Conservation (phyloP, 2,329 filamentous ascomycete species). For the Colletotrichum camelliae region DNA sequence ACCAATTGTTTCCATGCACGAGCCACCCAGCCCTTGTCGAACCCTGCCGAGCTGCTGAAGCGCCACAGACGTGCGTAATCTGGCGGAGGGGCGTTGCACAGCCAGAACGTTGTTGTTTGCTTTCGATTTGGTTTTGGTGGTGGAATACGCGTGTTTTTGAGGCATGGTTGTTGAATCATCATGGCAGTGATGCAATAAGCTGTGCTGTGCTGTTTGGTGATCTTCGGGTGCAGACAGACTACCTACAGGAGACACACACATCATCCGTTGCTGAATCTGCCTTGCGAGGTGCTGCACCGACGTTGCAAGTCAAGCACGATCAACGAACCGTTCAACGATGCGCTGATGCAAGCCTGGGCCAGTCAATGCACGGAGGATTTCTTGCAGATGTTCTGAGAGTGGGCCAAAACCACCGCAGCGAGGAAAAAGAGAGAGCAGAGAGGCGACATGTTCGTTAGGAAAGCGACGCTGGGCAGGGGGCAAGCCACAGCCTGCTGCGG, state of each 20-base stretch:
- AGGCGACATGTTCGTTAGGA: not conserved
- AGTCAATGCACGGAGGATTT: not conserved
- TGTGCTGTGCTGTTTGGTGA: not conserved
- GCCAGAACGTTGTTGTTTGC: not conserved
- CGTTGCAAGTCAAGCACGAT: not conserved
- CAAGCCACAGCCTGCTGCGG: not conserved
- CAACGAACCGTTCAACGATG: not conserved
- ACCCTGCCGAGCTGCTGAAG: slow-evolving; percentile 4
- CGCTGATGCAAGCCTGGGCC: not conserved
- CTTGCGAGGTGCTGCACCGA: not conserved
- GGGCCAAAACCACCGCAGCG: not conserved
- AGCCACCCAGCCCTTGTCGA: not conserved
- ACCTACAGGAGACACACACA: not conserved
- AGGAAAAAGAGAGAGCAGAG: not conserved
- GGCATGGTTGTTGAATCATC: not conserved
- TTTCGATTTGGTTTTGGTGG: not conserved
- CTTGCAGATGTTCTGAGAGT: not conserved
- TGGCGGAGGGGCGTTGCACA: not conserved
- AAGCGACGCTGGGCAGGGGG: not conserved
- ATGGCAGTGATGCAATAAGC: not conserved
- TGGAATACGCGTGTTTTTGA: not conserved
- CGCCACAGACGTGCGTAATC: slow-evolving; percentile 21
- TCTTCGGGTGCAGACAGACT: not conserved
- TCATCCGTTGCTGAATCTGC: not conserved
- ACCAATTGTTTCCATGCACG: not conserved